A percentile compares a stretch with the other conserved stretches of the same genome.
Evolutionary conservation across 2,329 filamentous ascomycete species (phyloP).

Genomic region (Pestalotiopsis sp.): DNA sequence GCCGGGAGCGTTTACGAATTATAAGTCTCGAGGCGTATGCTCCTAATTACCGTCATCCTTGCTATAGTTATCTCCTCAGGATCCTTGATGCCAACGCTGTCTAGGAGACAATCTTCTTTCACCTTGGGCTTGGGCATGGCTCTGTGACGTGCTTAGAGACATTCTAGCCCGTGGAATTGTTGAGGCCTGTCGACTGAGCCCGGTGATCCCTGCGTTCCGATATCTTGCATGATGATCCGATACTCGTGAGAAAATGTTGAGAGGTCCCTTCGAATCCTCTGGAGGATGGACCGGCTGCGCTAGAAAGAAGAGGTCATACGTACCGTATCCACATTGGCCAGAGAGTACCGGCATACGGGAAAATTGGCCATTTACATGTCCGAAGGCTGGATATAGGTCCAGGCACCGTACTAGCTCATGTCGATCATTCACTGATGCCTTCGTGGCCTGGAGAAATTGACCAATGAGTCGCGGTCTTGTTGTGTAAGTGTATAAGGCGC

Average conservation of each 20-base stretch:
- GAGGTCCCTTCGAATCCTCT: background rate
- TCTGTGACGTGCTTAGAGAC: background rate
- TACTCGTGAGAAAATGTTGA: background rate
- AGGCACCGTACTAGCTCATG: background rate
- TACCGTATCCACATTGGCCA: background rate
- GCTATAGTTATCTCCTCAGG: too few species aligned
- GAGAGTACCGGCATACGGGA: background rate
- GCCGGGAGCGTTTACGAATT: too few species aligned
- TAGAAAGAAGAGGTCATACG: background rate
- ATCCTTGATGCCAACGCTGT: too few species aligned
- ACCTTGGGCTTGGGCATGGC: background rate
- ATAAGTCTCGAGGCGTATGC: too few species aligned
- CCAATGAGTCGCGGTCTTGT: background rate
- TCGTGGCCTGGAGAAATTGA: background rate
- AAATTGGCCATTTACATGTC: background rate
- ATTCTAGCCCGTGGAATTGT: background rate
- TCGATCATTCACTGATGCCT: background rate
- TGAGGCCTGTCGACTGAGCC: background rate
- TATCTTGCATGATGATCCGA: background rate
- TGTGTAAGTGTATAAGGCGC: background rate
- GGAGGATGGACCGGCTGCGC: background rate
- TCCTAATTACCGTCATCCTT: too few species aligned
- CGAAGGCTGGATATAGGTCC: background rate
- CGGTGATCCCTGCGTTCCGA: background rate
- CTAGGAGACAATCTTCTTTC: too few species aligned